Evolutionary conservation across 495 filamentous ascomycete genomes (phyloP).

Genomic region (Aspergillus diversus): DNA sequence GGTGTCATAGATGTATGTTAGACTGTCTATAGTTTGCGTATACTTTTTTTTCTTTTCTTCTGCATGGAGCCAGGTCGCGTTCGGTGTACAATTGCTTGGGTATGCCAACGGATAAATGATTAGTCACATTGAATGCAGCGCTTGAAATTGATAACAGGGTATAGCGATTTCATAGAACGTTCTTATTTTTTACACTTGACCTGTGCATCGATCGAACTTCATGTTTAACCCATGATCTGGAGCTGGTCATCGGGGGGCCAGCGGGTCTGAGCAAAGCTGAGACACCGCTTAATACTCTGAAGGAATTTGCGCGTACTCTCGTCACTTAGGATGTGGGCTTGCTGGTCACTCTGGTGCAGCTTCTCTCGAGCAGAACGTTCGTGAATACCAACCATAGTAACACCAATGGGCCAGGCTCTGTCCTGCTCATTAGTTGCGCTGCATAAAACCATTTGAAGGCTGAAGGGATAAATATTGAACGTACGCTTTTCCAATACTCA

Average conservation of each 20-base stretch:
- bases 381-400: slow-evolving; percentile 99
- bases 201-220: not conserved
- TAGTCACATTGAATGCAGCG: not conserved
- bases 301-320: slow-evolving; percentile 93
- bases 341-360: slow-evolving; percentile 82
- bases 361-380: slow-evolving; percentile 94
- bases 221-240: slow-evolving; percentile 88
- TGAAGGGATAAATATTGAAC: slow-evolving; percentile 23
- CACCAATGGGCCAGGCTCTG: slow-evolving; percentile 95
- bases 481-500: slow-evolving; percentile 94
- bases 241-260: slow-evolving; percentile 93
- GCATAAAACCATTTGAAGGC: not conserved
- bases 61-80: not conserved
- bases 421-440: slow-evolving; percentile 13
- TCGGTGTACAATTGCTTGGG: not conserved
- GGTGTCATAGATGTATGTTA: slow-evolving; percentile 17
- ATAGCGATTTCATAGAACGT: slow-evolving; percentile 1
- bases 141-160: not conserved
- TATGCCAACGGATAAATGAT: slow-evolving; percentile 1
- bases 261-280: slow-evolving; percentile 94
- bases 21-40: slow-evolving; percentile 11
- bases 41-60: not conserved
- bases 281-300: slow-evolving; percentile 95
- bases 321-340: slow-evolving; percentile 96
- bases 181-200: not conserved